Evolutionary conservation across 225 moss, liverwort and hornwort species (phyloP), one percentile per base, ranked within the genome.

Genomic region (Asterella californica): DNA sequence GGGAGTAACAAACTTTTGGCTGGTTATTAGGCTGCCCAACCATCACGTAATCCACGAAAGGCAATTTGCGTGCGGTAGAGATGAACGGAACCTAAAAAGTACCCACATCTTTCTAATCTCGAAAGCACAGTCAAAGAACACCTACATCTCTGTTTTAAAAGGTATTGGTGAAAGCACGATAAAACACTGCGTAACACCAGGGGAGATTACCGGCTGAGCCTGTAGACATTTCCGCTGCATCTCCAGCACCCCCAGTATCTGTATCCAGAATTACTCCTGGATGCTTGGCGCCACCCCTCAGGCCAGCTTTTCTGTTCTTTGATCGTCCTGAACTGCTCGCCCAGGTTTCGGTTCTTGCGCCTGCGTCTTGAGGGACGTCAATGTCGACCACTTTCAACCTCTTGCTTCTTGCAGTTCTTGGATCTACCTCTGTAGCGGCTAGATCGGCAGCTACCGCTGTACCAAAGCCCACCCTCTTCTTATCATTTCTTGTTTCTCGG

Each of bases 401-500:
- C 42, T 77, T 82, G 45, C 15, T 42, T 59, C 70, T 76, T 24
- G 64, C 49, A 24, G 33, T 52, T 25, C 60, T 29, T 50, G 30
- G 22, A 50, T 74, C 74, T 6, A 71, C 19, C 1, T 81, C 81
- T 29, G 54, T 10, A 30, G 57, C 54, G 25, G 66, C 32, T 63
- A 37, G 46, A 22, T 67, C 63, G 10, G 57, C 46, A n/a, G n/a
- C 81, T 83, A 57, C 74, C 4, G 14, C 33, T 46, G 72, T 36
- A 25, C 61, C 72, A 79, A 78, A 54, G 59, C 85, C 84, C 62
- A 24, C 7, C 6, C 81, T 87, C 81, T 88, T 88, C 72, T 87
- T 88, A 81, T 90, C 90, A 81, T 84, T 87, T 48, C 78, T 75
- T 46, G 37, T 75, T 49, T 63, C 78, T 68, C 86, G 83, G 69